Percentiles rank a stretch among this genome's conserved stretches.
These are phyloP conservation scores for Pseudofabraea citricarpa DNA, from an alignment of 2,329 filamentous ascomycete genomes.

Conservation along the genomic window DNA sequence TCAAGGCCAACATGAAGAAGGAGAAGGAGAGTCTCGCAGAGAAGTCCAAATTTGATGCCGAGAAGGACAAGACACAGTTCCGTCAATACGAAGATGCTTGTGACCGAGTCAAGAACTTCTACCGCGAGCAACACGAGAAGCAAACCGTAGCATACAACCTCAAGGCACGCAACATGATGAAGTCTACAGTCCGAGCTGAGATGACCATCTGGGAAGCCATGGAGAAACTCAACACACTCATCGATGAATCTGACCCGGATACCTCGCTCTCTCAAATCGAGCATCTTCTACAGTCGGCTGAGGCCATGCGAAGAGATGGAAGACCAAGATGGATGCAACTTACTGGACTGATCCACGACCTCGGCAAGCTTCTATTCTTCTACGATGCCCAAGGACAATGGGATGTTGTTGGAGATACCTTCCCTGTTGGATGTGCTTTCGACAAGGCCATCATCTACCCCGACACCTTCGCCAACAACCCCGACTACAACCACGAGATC, in stretches of 20 bases:
- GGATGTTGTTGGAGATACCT: constrained; percentile 88
- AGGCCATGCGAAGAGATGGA: constrained; percentile 82
- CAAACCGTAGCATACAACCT: constrained; percentile 84
- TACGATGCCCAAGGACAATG: constrained; percentile 83
- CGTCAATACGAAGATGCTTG: constrained; percentile 80
- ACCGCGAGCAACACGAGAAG: constrained; percentile 65
- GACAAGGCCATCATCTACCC: constrained; percentile 76
- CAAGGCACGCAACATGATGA: constrained; percentile 67
- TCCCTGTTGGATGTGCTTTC: constrained; percentile 73
- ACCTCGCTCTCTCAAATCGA: constrained; percentile 84
- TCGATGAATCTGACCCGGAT: constrained; percentile 89
- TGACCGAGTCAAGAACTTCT: constrained; percentile 83
- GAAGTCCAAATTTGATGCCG: constrained; percentile 62
- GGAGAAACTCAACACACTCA: constrained; percentile 85
- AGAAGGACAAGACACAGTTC: constrained; percentile 77
- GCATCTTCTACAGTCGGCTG: constrained; percentile 82
- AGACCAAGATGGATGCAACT: constrained; percentile 81
- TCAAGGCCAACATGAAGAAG: constrained; percentile 36
- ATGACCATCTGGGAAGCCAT: constrained; percentile 91
- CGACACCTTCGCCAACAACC: constrained; percentile 71
- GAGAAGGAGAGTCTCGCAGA: constrained; percentile 39
- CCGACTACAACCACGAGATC: constrained; percentile 64
- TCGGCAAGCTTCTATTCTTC: constrained; percentile 77
- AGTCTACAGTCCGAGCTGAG: constrained; percentile 56
- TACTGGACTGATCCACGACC: constrained; percentile 71